Conservation (phyloP, 345 rosid species). For the Dimocarpus longan region DNA sequence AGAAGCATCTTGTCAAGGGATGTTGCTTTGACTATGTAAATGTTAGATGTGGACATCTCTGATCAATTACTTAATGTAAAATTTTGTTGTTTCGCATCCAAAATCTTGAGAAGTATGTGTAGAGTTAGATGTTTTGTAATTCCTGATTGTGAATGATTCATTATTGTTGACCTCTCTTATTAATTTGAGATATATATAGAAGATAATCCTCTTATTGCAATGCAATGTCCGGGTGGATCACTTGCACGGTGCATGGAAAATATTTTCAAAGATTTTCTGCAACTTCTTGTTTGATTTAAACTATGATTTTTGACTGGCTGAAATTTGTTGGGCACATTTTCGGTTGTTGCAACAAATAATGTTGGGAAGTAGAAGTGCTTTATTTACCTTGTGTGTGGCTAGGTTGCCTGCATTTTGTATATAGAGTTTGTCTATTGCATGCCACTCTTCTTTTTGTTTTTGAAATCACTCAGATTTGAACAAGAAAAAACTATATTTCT, state of each 20-base stretch:
- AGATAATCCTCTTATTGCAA: not conserved
- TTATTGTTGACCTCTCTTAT: not conserved
- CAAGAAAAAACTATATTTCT: too few species aligned
- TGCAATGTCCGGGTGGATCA: not conserved
- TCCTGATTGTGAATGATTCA: not conserved
- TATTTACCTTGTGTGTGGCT: not conserved
- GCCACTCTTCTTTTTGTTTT: not conserved
- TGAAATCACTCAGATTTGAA: too few species aligned
- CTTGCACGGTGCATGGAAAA: not conserved
- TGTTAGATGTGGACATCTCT: too few species aligned
- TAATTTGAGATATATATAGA: not conserved
- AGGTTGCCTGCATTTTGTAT: not conserved
- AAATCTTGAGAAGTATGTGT: not conserved
- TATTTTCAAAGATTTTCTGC: not conserved
- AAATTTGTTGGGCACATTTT: not conserved
- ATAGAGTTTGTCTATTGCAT: not conserved
- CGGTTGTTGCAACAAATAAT: not conserved
- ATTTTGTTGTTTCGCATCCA: too few species aligned
- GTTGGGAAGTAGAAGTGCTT: not conserved
- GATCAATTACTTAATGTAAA: too few species aligned
- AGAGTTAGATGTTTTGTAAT: not conserved
- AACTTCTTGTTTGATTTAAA: not conserved
- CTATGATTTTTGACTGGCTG: not conserved
- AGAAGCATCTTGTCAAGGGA: not conserved
- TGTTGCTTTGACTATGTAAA: too few species aligned